Base-by-base conservation (phyloP, 805 yeast genomes). In the Candida odintsovae region DNA sequence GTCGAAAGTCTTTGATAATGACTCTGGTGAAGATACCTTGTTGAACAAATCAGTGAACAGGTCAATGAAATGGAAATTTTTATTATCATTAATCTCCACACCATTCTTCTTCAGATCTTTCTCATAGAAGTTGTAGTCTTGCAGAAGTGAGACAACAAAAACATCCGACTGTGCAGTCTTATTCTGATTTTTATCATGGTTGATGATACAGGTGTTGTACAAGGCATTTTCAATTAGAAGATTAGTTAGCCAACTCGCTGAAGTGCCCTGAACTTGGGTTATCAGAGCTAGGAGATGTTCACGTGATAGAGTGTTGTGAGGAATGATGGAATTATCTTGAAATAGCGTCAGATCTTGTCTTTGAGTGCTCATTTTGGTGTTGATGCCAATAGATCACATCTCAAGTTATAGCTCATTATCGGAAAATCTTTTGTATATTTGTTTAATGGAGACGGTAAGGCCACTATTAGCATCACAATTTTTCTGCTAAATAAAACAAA, bases 201-300 rank as follows among this genome's bases (percentile, higher is more conserved):
- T 57, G 4, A 55, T 50, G 9, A 44, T 46, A 39, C 65, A 57
- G 3, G 62, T 54, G 8, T 60, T 52, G 40, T 54, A 55, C 9
- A 62, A 41, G 3, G 57, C 49, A 66, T 75, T 70, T 54, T 83
- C 88, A 9, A 82, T 63, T 20, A 84, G 59, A 2, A 81, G 72
- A 45, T 72, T 72, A 4, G 75, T 56, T 35, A 85, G 66, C 92
- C 92, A 85, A 6, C 77, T 61, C 2, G 90, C 80, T 23, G 78
- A 72, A 0, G 86, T 82, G 0, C 84, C 81, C 42, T 68, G 70
- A 1, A 66, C 61, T 41, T 73, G 68, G 0, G 77, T 70, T 2
- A 76, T 51, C 10, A 57, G 48, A 1, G 53, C 47, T 7, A 70
- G 44, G 3, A 70, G 57, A 42, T 69, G 55, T 29, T 48, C 46